A percentile compares a stretch with the other conserved stretches of the same genome.
Conservation (phyloP, 169 alveolate genomes). For the Plasmodium berghei region DNA sequence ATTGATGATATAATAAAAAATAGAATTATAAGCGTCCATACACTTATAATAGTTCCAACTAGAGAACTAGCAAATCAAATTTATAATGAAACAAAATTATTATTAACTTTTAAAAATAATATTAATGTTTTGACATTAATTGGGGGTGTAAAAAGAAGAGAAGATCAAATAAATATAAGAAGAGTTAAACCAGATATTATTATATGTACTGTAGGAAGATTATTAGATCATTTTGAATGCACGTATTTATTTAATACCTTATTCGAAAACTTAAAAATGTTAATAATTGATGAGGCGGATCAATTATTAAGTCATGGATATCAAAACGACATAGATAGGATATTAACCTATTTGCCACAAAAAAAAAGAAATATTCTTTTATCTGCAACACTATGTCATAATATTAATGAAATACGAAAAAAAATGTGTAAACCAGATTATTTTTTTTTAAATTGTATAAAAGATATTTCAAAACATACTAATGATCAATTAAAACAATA, state of each 20-base stretch:
- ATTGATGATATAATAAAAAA: constrained; percentile 90
- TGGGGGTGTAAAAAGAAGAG: constrained; percentile 93
- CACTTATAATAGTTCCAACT: constrained; percentile 95
- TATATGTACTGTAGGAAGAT: constrained; percentile 96
- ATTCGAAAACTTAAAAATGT: constrained; percentile 88
- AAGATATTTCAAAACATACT: constrained; percentile 66
- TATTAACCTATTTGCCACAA: constrained; percentile 77
- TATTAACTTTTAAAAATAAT: constrained; percentile 92
- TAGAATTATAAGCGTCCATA: constrained; percentile 89
- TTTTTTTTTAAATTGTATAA: constrained; percentile 61
- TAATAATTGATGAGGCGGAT: constrained; percentile 97
- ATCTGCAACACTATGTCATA: constrained; percentile 78
- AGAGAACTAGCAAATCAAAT: constrained; percentile 95
- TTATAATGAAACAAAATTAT: constrained; percentile 88
- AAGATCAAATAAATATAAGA: constrained; percentile 92
- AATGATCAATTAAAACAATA: constrained; percentile 75
- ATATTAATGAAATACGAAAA: constrained; percentile 56
- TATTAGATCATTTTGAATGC: constrained; percentile 94
- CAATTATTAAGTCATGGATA: constrained; percentile 78
- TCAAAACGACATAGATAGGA: constrained; percentile 61
- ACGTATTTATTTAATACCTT: constrained; percentile 93
- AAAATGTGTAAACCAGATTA: constrained; percentile 69
- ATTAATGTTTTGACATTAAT: constrained; percentile 93
- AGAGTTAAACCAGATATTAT: constrained; percentile 93
- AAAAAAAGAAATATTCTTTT: constrained; percentile 76